Percentiles rank a stretch among this genome's conserved stretches.
Conservation (phyloP, 75 land plant species). For the Chamaecyparis obtusa region DNA sequence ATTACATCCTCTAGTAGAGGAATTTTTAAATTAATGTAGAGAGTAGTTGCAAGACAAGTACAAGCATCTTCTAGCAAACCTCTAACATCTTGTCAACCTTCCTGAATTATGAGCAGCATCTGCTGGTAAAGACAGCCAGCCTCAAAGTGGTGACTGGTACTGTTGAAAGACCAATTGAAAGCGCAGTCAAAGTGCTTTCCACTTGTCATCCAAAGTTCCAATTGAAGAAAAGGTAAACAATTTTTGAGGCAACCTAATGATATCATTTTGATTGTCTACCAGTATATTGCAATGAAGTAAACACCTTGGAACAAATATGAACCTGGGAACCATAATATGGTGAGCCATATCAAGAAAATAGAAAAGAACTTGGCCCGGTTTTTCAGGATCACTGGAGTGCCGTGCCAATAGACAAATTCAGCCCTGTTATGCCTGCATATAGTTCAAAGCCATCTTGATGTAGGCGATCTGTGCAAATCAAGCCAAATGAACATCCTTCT, state of each 20-base stretch:
- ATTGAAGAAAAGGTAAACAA: not conserved
- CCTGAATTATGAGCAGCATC: not conserved
- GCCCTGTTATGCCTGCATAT: not conserved
- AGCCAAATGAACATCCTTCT: not conserved
- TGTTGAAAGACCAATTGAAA: not conserved
- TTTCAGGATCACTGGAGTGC: not conserved
- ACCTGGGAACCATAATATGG: not conserved
- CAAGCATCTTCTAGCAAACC: not conserved
- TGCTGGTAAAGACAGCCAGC: not conserved
- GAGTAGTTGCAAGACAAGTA: constrained; percentile 1
- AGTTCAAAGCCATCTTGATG: not conserved
- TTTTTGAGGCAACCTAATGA: not conserved
- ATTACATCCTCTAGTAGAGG: not conserved
- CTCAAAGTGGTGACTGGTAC: not conserved
- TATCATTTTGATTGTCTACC: not conserved
- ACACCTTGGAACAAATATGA: not conserved
- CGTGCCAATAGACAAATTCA: not conserved
- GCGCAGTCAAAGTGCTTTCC: not conserved
- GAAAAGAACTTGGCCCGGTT: not conserved
- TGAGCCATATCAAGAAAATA: not conserved
- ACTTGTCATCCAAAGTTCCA: not conserved
- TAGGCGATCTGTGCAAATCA: not conserved
- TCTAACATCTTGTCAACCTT: constrained; percentile 13
- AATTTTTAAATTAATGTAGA: not conserved
- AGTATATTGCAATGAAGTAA: not conserved